Percentiles rank a stretch among this genome's conserved stretches.
Evolutionary conservation across 495 filamentous ascomycete genomes (phyloP).

Genomic region (Penicillium lividum): DNA sequence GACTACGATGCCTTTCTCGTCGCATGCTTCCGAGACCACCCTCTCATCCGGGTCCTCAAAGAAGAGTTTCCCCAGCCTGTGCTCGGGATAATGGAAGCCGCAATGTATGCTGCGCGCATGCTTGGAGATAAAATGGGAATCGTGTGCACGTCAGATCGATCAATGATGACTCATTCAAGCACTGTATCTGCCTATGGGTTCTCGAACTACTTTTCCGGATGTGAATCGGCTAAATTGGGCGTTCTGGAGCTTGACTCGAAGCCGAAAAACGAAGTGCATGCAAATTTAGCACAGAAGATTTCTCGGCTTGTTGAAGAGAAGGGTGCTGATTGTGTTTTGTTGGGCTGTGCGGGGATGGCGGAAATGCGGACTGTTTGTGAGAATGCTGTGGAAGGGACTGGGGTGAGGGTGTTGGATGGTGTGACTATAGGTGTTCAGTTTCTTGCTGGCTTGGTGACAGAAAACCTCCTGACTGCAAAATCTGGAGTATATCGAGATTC

Average conservation of each 20-base stretch:
- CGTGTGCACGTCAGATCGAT: slow-evolving; percentile 3
- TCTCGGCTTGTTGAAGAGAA: not conserved
- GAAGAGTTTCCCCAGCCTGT: slow-evolving; percentile 4
- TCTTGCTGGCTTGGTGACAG: slow-evolving; percentile 6
- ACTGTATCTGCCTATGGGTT: slow-evolving; percentile 7
- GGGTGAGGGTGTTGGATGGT: slow-evolving; percentile 5
- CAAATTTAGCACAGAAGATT: not conserved
- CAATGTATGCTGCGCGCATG: slow-evolving; percentile 10
- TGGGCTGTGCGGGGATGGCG: slow-evolving; percentile 13
- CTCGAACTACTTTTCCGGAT: slow-evolving; percentile 7
- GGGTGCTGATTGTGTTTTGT: slow-evolving; percentile 7
- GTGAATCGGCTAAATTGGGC: slow-evolving; percentile 2
- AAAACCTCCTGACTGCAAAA: slow-evolving; percentile 7
- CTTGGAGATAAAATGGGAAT: slow-evolving; percentile 7
- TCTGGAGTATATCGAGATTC: slow-evolving; percentile 4
- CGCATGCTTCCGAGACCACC: slow-evolving; percentile 8
- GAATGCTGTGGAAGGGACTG: slow-evolving; percentile 5
- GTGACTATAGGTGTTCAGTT: slow-evolving; percentile 12
- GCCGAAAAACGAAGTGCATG: slow-evolving; percentile 3
- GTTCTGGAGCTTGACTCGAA: slow-evolving; percentile 6
- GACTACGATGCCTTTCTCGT: slow-evolving; percentile 4
- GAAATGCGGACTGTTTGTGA: slow-evolving; percentile 7
- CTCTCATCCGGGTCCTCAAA: not conserved
- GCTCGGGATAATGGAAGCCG: slow-evolving; percentile 10
- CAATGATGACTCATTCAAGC: not conserved